phyloP scores from a whole-genome alignment of 306 rosid genomes.

The Malus asiatica region DNA sequence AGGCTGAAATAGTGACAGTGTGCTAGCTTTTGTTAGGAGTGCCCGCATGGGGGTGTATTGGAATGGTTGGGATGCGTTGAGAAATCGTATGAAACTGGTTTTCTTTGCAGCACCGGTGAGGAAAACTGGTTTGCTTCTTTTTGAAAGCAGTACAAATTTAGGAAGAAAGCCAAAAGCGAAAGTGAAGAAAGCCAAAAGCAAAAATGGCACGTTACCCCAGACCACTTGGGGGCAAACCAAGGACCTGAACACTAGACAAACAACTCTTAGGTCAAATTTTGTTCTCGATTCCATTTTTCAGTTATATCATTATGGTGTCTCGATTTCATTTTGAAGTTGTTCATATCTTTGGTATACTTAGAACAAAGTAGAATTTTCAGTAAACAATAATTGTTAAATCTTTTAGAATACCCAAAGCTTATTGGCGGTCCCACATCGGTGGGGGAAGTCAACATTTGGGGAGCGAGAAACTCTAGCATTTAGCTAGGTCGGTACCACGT shows the following conservation, averaged over 20 bases:
- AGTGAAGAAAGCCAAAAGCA: background rate
- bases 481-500: too few relatives aligned
- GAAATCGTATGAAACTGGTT: background rate
- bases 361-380: background rate
- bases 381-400: background rate
- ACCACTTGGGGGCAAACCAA: too few relatives aligned
- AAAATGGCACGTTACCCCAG: too few relatives aligned
- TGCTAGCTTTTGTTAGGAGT: background rate
- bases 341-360: too few relatives aligned
- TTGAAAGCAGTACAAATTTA: background rate
- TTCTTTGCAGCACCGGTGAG: slow-evolving; percentile 14
- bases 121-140: slow-evolving; percentile 10
- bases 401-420: background rate
- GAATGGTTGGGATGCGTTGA: background rate
- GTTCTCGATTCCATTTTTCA: background rate
- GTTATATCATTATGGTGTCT: too few relatives aligned
- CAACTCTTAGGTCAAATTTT: background rate
- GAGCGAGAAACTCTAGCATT: too few relatives aligned
- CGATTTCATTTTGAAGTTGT: too few relatives aligned
- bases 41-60: too few relatives aligned
- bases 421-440: too few relatives aligned
- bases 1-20: background rate
- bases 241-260: too few relatives aligned
- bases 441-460: too few relatives aligned
- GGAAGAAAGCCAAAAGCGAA: background rate